Conservation (phyloP, 164 flowering plant genomes). For the Paratinospora sagittata region DNA sequence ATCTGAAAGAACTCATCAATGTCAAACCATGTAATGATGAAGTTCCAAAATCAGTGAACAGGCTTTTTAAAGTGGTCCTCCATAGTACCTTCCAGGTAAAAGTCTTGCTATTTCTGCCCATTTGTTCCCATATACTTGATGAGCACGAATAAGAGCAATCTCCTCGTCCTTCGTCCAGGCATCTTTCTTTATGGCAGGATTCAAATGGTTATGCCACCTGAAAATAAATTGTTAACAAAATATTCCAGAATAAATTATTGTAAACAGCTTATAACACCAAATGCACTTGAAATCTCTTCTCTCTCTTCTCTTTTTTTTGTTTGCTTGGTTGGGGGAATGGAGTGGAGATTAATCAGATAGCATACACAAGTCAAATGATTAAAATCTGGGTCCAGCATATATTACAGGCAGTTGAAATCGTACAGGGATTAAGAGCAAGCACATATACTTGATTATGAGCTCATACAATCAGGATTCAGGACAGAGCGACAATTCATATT, state of each 20-base stretch:
- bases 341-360: too few relatives aligned
- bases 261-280: not conserved
- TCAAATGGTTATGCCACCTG: slow-evolving; percentile 72
- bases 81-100: slow-evolving; percentile 56
- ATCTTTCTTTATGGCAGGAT: slow-evolving; percentile 49
- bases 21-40: not conserved
- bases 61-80: not conserved
- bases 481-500: too few relatives aligned
- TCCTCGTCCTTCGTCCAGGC: slow-evolving; percentile 65
- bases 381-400: not conserved
- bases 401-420: not conserved
- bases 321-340: too few relatives aligned
- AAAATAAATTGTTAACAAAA: slow-evolving; percentile 12
- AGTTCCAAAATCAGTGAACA: not conserved
- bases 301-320: too few relatives aligned
- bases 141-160: slow-evolving; percentile 27
- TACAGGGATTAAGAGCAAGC: not conserved
- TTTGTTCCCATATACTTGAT: too few relatives aligned
- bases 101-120: slow-evolving; percentile 53
- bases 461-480: too few relatives aligned
- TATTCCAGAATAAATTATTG: not conserved
- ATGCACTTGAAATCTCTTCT: too few relatives aligned
- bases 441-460: too few relatives aligned
- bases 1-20: not conserved
- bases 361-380: not conserved